Base-by-base conservation (phyloP, 306 rosid species). In the Senna siamea region DNA sequence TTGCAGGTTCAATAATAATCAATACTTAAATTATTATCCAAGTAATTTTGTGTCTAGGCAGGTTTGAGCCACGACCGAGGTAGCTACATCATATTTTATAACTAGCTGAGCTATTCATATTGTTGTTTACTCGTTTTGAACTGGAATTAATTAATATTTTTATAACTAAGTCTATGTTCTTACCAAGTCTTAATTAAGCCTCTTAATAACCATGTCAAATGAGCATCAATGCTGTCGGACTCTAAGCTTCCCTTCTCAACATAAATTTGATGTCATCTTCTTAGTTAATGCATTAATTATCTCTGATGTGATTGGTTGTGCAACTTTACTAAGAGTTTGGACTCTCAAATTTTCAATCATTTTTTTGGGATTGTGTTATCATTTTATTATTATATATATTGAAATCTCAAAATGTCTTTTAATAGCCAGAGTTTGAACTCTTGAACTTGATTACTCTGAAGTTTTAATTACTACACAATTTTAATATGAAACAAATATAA, bases 131-230 rank as follows among this genome's bases (percentile, higher is more conserved):
- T 57, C 28, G 2, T 34, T 48, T 46, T 19, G 41, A 18, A 73
- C 70, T 62, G 4, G 44, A 66, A 58, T 9, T 35, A 58, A 15
- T 15, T n/a, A 32, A 3, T 60, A 61, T 37, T 4, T 10, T 12
- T 60, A 7, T 38, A 65, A 60, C 72, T 0, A 37, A 38, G 84
- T 79, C 87, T 26, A 53, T 9, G 51, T 57, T 56, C 26, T 65
- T 76, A 43, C 75, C 71, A 30, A 73, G 82, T 82, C 84, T 14
- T 60, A 52, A 60, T 14, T 60, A 52, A 60, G 50, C 52, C 26
- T 37, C 6, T 23, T 69, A 20, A 54, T 32, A 20, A 70, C 71
- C 69, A 20, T 20, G 70, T 72, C 69, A 59, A 60, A 48, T 14
- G 35, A 13, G 7, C 59, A 32, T 5, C 5, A 17, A 43, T 0